phyloP scores from a whole-genome alignment of 345 rosid genomes.

The Aurinia saxatilis region DNA sequence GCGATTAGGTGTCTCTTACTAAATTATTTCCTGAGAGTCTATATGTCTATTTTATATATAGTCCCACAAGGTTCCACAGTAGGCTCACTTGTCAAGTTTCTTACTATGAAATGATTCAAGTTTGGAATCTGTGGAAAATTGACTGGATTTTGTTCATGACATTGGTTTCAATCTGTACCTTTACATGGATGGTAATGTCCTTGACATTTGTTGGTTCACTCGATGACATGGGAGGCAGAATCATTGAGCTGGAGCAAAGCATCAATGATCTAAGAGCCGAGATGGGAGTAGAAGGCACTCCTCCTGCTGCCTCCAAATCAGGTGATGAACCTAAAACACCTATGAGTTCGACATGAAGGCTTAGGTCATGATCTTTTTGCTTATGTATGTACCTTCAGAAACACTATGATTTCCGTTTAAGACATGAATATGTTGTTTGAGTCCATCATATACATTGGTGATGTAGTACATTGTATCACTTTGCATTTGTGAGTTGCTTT shows the following conservation, averaged over 20 bases:
- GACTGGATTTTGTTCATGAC: background rate
- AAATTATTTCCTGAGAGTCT: background rate
- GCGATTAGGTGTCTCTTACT: background rate
- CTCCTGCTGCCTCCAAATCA: constrained; percentile 52
- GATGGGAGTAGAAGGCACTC: constrained; percentile 73
- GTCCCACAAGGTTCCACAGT: background rate
- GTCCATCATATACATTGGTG: constrained; percentile 20
- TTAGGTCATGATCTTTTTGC: background rate
- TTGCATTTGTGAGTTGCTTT: constrained; percentile 1
- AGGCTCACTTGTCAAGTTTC: background rate
- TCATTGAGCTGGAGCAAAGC: constrained; percentile 81
- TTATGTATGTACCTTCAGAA: background rate
- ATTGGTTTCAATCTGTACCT: background rate
- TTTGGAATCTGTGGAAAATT: background rate
- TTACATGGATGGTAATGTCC: constrained; percentile 19
- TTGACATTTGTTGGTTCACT: constrained; percentile 52
- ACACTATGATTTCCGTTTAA: background rate
- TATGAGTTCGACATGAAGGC: constrained; percentile 28
- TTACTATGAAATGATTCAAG: background rate
- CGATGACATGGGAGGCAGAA: constrained; percentile 84
- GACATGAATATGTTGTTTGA: constrained; percentile 14
- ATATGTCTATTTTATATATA: background rate
- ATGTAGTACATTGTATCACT: constrained; percentile 4
- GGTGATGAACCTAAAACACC: constrained; percentile 50
- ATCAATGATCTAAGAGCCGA: constrained; percentile 68